Evolutionary conservation across 495 filamentous ascomycete species (phyloP).

Genomic region (Podospora pseudopauciseta): DNA sequence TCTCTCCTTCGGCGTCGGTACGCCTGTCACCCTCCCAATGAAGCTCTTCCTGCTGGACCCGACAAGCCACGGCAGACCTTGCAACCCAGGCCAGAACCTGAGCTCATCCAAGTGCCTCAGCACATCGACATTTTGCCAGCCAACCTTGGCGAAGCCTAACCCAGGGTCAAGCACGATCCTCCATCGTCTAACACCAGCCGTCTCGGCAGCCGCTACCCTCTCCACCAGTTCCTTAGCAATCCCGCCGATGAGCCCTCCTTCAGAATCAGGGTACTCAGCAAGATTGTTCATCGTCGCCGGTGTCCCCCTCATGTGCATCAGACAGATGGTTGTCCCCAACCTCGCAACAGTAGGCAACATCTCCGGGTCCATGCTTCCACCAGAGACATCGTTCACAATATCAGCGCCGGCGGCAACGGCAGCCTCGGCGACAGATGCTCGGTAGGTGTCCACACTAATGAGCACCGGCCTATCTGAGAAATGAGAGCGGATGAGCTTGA

Average conservation of each 20-base stretch:
- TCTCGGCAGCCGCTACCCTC: slow-evolving; percentile 73
- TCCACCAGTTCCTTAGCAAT: slow-evolving; percentile 65
- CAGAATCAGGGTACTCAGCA: slow-evolving; percentile 58
- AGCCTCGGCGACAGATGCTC: slow-evolving; percentile 74
- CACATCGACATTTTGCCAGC: slow-evolving; percentile 75
- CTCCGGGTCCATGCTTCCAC: slow-evolving; percentile 68
- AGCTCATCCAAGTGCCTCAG: slow-evolving; percentile 63
- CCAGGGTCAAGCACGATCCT: slow-evolving; percentile 93
- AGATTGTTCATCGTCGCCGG: slow-evolving; percentile 76
- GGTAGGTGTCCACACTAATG: slow-evolving; percentile 91
- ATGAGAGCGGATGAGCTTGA: slow-evolving; percentile 66
- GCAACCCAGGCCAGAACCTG: slow-evolving; percentile 58
- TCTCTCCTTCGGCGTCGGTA: slow-evolving; percentile 54
- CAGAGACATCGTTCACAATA: slow-evolving; percentile 93
- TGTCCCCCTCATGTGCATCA: slow-evolving; percentile 95
- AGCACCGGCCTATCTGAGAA: slow-evolving; percentile 58
- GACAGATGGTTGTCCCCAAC: slow-evolving; percentile 74
- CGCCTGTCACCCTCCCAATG: slow-evolving; percentile 77
- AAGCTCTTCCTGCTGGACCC: slow-evolving; percentile 90
- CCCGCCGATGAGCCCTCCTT: slow-evolving; percentile 62
- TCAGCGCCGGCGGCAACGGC: slow-evolving; percentile 82
- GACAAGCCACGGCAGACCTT: slow-evolving; percentile 81
- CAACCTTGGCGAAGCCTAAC: slow-evolving; percentile 86
- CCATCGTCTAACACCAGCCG: slow-evolving; percentile 82
- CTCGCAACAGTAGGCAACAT: slow-evolving; percentile 81